Conservation (phyloP, 2,329 filamentous ascomycete genomes). For the Aspergillus fumigatus region DNA sequence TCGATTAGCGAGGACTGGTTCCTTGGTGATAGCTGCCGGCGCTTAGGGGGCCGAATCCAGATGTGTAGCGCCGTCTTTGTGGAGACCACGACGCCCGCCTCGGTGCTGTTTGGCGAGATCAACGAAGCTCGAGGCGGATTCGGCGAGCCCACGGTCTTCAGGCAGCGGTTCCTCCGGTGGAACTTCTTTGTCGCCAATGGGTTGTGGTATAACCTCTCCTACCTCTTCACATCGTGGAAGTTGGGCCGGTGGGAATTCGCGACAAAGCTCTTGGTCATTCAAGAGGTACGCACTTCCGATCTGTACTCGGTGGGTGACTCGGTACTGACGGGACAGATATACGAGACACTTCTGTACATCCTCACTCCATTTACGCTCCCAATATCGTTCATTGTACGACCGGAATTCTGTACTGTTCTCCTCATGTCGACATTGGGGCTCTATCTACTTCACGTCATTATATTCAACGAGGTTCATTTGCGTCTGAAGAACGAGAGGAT, state of each 20-base stretch:
- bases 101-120: slow-evolving; percentile 38
- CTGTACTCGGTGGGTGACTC: background rate
- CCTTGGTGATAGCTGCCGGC: slow-evolving; percentile 46
- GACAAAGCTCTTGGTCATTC: slow-evolving; percentile 47
- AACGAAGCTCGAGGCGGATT: slow-evolving; percentile 44
- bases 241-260: slow-evolving; percentile 48
- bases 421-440: slow-evolving; percentile 35
- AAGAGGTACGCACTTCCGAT: slow-evolving; percentile 32
- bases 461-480: slow-evolving; percentile 49
- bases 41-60: slow-evolving; percentile 43
- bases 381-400: slow-evolving; percentile 42
- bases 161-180: slow-evolving; percentile 49
- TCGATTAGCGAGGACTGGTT: slow-evolving; percentile 51
- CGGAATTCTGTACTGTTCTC: slow-evolving; percentile 38
- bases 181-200: slow-evolving; percentile 51
- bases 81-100: slow-evolving; percentile 47
- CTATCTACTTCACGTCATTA: slow-evolving; percentile 41
- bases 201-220: slow-evolving; percentile 46
- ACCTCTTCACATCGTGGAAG: slow-evolving; percentile 46
- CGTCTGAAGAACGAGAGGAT: slow-evolving; percentile 43
- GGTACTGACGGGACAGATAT: slow-evolving; percentile 26
- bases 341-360: slow-evolving; percentile 46
- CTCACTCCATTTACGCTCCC: slow-evolving; percentile 44
- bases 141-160: slow-evolving; percentile 51
- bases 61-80: slow-evolving; percentile 51